Evolutionary conservation across 2,329 filamentous ascomycete species (phyloP).

Genomic region (Hypoxylon sp.): DNA sequence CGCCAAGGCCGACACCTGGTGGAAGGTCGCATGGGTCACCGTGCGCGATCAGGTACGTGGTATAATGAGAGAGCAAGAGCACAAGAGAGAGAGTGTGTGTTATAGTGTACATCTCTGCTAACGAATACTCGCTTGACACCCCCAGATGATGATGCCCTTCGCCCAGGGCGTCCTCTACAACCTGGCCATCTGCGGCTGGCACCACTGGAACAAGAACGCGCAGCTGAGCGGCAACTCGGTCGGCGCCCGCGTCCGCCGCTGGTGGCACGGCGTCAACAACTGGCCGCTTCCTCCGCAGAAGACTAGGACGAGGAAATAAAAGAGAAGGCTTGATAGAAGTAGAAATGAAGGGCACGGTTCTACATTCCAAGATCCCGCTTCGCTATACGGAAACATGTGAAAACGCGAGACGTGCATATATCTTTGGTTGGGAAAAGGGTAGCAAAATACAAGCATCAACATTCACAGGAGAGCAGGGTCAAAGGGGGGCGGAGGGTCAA

Average conservation of each 20-base stretch:
- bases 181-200: conserved; percentile 84
- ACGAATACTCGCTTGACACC: neutral
- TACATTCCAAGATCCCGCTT: neutral
- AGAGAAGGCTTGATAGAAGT: neutral
- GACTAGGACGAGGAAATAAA: conserved; percentile 4
- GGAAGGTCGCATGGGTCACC: conserved; percentile 84
- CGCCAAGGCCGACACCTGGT: conserved; percentile 78
- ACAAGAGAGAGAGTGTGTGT: no score
- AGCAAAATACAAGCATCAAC: neutral
- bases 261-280: conserved; percentile 96
- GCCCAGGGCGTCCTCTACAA: conserved; percentile 91
- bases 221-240: conserved; percentile 78
- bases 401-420: neutral
- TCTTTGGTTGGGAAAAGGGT: neutral
- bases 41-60: conserved; percentile 83
- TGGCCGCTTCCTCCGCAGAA: conserved; percentile 70
- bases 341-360: neutral
- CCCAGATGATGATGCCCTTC: conserved; percentile 82
- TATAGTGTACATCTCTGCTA: neutral
- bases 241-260: conserved; percentile 80
- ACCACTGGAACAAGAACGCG: conserved; percentile 83
- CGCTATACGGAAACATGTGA: neutral
- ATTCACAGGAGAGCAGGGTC: neutral
- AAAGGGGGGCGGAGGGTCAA: no score
- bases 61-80: neutral